Percentiles rank a stretch among this genome's conserved stretches.
Evolutionary conservation across 805 yeast species (phyloP).

Genomic region (Cyberlindnera sargentensis): DNA sequence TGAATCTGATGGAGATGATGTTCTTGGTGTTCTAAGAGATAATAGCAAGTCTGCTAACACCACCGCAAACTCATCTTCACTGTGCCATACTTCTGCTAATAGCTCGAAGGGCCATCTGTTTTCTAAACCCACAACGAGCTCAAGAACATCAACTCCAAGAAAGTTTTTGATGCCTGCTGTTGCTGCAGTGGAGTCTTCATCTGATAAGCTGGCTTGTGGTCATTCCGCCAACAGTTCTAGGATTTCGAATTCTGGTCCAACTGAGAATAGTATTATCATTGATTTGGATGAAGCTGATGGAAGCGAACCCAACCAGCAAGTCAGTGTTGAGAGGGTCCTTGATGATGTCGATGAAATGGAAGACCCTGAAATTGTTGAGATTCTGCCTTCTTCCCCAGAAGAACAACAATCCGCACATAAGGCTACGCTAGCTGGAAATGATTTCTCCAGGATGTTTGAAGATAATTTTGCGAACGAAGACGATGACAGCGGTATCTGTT

Average conservation of each 20-base stretch:
- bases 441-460: constrained; percentile 8
- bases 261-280: constrained; percentile 1
- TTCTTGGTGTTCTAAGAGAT: not conserved
- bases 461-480: constrained; percentile 4
- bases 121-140: constrained; percentile 1
- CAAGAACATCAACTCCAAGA: constrained; percentile 1
- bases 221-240: not conserved
- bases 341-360: too few relatives aligned
- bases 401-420: not conserved
- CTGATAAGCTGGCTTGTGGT: not conserved
- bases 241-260: not conserved
- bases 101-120: constrained; percentile 6
- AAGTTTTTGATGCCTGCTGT: not conserved
- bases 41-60: not conserved
- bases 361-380: not conserved
- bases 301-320: not conserved
- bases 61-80: not conserved
- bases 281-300: not conserved
- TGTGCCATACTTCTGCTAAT: not conserved
- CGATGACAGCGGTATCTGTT: too few relatives aligned
- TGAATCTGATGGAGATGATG: constrained; percentile 4
- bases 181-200: not conserved
- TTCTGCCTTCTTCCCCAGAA: not conserved
- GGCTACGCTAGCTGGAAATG: not conserved
- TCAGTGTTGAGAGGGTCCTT: not conserved